Conservation (phyloP, 2,329 filamentous ascomycete species). For the Curvularia sp. region DNA sequence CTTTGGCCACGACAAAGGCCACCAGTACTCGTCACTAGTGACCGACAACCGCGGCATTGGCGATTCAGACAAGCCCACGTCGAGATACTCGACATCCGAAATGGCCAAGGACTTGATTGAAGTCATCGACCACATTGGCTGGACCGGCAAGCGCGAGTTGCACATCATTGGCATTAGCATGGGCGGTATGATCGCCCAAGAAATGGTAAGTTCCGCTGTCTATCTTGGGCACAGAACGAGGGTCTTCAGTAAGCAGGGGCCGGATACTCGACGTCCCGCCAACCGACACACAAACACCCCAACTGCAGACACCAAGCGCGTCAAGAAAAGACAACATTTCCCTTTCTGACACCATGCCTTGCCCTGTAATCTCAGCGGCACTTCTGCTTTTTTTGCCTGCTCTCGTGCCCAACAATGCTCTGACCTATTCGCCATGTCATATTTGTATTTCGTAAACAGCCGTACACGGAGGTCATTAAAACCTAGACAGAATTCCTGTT, state of each 20-base stretch:
- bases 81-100: slow-evolving; percentile 79
- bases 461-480: slow-evolving; percentile 4
- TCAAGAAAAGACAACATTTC: slow-evolving; percentile 22
- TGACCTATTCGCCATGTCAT: slow-evolving; percentile 6
- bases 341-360: slow-evolving; percentile 26
- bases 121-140: slow-evolving; percentile 72
- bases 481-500: not conserved
- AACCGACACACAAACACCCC: slow-evolving; percentile 17
- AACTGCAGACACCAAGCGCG: slow-evolving; percentile 21
- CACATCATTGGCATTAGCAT: slow-evolving; percentile 82
- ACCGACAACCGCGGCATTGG: slow-evolving; percentile 89
- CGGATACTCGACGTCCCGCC: slow-evolving; percentile 42
- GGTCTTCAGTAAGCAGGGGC: slow-evolving; percentile 2
- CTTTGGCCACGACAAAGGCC: slow-evolving; percentile 75
- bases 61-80: slow-evolving; percentile 76
- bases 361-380: slow-evolving; percentile 34
- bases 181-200: slow-evolving; percentile 92
- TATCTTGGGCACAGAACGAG: slow-evolving; percentile 7
- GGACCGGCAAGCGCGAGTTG: slow-evolving; percentile 65
- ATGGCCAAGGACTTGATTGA: slow-evolving; percentile 84
- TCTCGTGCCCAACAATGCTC: slow-evolving; percentile 19
- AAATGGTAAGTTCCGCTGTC: slow-evolving; percentile 62
- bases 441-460: not conserved
- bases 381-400: slow-evolving; percentile 20
- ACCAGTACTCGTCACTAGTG: slow-evolving; percentile 75